Conservation (phyloP, 1,139 yeast genomes). For the Groenewaldozyma sp. region DNA sequence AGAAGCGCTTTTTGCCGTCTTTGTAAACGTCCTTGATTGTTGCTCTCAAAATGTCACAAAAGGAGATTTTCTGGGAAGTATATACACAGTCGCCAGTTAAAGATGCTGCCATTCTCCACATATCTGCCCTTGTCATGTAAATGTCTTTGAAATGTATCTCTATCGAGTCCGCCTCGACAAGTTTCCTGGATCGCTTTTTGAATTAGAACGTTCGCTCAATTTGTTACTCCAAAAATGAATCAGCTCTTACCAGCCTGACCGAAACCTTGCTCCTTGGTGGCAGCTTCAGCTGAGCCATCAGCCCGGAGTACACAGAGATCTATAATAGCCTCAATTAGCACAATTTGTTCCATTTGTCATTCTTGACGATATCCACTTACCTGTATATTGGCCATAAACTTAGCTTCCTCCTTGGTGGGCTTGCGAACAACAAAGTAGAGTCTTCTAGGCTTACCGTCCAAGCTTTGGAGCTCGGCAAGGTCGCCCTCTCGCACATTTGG, state of each 20-base stretch:
- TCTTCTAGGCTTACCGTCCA: constrained; percentile 27
- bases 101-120: constrained; percentile 74
- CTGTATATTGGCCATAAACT: constrained; percentile 26
- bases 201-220: background rate
- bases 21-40: constrained; percentile 59
- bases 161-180: constrained; percentile 66
- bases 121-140: constrained; percentile 78
- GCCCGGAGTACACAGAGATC: constrained; percentile 52
- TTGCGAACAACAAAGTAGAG: constrained; percentile 39
- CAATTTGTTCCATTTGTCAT: background rate
- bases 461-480: constrained; percentile 53
- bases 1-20: constrained; percentile 46
- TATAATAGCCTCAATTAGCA: constrained; percentile 18
- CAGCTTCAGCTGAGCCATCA: constrained; percentile 54
- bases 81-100: constrained; percentile 59
- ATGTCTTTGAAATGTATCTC: constrained; percentile 78
- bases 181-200: constrained; percentile 24
- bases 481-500: constrained; percentile 65
- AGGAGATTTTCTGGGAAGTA: constrained; percentile 54
- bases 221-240: constrained; percentile 5
- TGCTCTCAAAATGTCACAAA: constrained; percentile 55
- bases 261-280: constrained; percentile 56
- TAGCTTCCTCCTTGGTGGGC: constrained; percentile 26
- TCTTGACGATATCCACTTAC: constrained; percentile 16
- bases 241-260: constrained; percentile 40